Base-by-base conservation (phyloP, 352 stramenopile genomes). In the Pythium rhizo-oryzae region DNA sequence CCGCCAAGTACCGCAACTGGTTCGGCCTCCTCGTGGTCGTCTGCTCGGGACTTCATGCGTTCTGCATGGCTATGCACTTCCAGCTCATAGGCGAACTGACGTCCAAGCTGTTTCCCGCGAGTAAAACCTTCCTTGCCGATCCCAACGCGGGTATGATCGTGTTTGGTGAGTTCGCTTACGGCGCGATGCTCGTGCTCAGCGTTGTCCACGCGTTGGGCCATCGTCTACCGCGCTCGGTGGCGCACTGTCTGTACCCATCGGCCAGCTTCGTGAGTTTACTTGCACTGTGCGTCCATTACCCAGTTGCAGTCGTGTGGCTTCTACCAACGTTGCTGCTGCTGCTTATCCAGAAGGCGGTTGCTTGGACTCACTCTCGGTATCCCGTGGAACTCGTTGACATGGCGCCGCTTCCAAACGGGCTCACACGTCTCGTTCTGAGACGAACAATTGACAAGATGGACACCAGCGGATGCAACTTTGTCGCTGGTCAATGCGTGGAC, bases 381-480 rank as follows among this genome's bases (percentile, higher is more conserved):
- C 73, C 70, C 2, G 59, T 77, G 9, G 67, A 72, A 46, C 33
- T 79, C 4, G 57, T 80, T 2, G 72, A 80, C 55, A 75, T 77
- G 51, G 70, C 74, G 0, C 63, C 75, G 2, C 66, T 79, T 15
- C 72, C 75, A 0, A 72, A 74, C 16, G 58, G 62, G 0, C 65
- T 79, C 24, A 81, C 75, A 8, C 63, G 73, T 0, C 47, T 81
- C 11, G 58, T 72, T 0, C 35, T 75, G 23, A 59, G 51, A 8
- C 50, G 62, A 39, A 46, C 33, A 0, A 19, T 35, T 37, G 16
- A 24, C 54, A 50, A 30, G 25, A 62, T 52, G 5, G 24, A 67
- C 4, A 9, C 12, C 2, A 52, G 41, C 11, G 30, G 19, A 12
- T 35, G 25, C 28, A 33, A 57, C 12, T 80, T 80, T 56, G 41